Conservation (phyloP, 495 filamentous ascomycete species). For the Achaetomiella virescens region DNA sequence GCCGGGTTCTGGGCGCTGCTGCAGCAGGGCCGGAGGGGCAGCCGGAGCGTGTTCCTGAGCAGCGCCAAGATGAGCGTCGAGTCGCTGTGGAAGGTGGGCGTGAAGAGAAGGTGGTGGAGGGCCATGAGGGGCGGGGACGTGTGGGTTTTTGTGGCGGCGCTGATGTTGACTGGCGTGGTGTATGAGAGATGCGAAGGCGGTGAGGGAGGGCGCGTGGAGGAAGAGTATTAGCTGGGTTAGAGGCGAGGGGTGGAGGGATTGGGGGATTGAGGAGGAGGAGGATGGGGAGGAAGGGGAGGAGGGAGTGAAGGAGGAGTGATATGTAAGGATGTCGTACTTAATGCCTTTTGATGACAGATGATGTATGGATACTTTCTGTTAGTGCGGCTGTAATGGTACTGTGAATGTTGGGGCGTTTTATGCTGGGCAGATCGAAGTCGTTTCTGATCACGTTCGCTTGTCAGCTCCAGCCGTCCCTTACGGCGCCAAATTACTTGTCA, state of each 20-base stretch:
- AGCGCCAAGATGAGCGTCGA: constrained; percentile 67
- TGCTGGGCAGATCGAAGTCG: too few species aligned
- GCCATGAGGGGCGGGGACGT: constrained; percentile 78
- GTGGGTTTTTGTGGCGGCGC: constrained; percentile 66
- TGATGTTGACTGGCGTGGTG: constrained; percentile 71
- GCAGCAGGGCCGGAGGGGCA: constrained; percentile 46
- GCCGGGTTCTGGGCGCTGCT: constrained; percentile 79
- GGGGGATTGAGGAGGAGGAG: constrained; percentile 33
- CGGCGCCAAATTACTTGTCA: too few species aligned
- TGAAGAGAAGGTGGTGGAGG: constrained; percentile 77
- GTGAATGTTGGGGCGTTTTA: too few species aligned
- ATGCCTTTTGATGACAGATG: too few species aligned
- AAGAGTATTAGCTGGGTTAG: constrained; percentile 69
- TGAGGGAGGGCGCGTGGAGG: constrained; percentile 60
- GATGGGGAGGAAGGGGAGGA: constrained; percentile 17
- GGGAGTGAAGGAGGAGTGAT: constrained; percentile 9
- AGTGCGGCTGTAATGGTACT: too few species aligned
- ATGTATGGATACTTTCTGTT: too few species aligned
- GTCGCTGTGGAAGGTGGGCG: constrained; percentile 81
- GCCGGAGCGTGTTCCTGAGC: constrained; percentile 62
- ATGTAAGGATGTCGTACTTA: too few species aligned
- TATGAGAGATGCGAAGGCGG: constrained; percentile 66
- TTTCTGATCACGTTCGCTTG: too few species aligned
- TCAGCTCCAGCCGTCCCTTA: too few species aligned
- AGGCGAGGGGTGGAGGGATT: constrained; percentile 50